Evolutionary conservation across 2,329 filamentous ascomycete genomes (phyloP), one percentile per base, ranked within the genome.

Genomic region (Aspergillus nomiae): DNA sequence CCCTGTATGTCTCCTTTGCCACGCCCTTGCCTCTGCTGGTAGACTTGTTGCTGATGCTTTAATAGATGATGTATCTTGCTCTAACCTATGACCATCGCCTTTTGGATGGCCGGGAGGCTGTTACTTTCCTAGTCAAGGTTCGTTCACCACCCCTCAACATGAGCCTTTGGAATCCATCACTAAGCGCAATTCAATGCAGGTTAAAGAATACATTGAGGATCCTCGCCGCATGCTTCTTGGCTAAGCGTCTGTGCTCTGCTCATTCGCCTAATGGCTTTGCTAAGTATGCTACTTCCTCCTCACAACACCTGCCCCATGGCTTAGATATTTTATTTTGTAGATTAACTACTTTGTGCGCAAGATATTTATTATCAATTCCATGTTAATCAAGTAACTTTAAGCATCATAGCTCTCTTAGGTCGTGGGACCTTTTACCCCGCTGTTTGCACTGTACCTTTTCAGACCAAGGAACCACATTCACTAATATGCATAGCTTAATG

Each of bases 171-270:
- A 8, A 38, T 8, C 10, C 2, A 11, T 46, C 12, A 41, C 48
- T 65, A 54, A 62, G 64, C 54, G 66, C 69, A 63, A 50, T 50
- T 59, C 45, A 34, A 51, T 62, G 30, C 56, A 82, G 80, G 80
- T 99, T 74, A 98, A 98, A 88, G 92, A 97, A 79, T 97, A 91
- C 77, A 96, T 98, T 71, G 94, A 98, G 83, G 95, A 98, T 76
- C 94, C 94, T 45, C 85, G 92, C 69, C 90, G 92, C 74, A 97
- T 98, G 94, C 86, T 97, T 12, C 80, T 97, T 45, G 80, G 75
- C 54, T 81, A 77, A 38, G 32, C 51, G n/a, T 26, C 6, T 26
- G 36, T 34, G 19, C 30, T 54, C 30, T 54, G 19, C 30, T 21
- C 28, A 24, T 46, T 12, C 1, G 14, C n/a, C 21, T 19, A n/a